Evolutionary conservation across 2,329 filamentous ascomycete genomes (phyloP).

Genomic region (Colletotrichum sp.): DNA sequence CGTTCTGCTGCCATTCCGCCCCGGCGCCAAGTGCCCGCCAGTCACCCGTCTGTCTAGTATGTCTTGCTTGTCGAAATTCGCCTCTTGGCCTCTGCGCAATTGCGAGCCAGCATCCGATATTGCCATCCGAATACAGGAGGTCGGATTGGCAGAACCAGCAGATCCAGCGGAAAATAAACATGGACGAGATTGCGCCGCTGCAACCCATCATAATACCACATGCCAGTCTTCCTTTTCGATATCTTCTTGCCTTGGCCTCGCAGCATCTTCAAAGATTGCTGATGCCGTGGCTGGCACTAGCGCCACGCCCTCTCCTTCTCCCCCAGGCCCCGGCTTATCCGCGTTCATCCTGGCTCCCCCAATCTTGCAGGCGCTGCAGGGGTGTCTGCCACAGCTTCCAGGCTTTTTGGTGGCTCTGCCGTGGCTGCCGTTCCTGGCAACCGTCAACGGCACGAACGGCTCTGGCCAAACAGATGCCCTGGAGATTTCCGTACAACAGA

Average conservation of each 20-base stretch:
- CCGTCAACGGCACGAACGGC: slow-evolving; percentile 9
- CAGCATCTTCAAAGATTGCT: neutral
- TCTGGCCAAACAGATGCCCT: slow-evolving; percentile 2
- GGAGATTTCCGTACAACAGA: neutral
- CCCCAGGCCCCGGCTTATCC: neutral
- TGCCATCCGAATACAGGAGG: neutral
- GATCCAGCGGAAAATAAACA: neutral
- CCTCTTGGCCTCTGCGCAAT: neutral
- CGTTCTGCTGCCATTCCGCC: neutral
- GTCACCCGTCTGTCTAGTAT: neutral
- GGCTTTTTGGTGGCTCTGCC: slow-evolving; percentile 4
- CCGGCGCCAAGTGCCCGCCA: neutral
- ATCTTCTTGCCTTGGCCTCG: slow-evolving; percentile 1
- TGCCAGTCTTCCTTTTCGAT: slow-evolving; percentile 18
- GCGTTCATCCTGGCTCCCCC: neutral
- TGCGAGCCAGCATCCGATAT: neutral
- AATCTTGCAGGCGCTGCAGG: slow-evolving; percentile 17
- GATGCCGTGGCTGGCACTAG: neutral
- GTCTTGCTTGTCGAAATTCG: neutral
- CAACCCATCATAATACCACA: neutral
- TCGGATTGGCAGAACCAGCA: slow-evolving; percentile 4
- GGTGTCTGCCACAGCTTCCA: neutral
- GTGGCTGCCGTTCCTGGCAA: slow-evolving; percentile 15
- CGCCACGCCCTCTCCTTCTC: neutral
- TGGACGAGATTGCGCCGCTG: neutral